Evolutionary conservation across 768 basidiomycete genomes (phyloP).

Genomic region (Inosperma sp.): DNA sequence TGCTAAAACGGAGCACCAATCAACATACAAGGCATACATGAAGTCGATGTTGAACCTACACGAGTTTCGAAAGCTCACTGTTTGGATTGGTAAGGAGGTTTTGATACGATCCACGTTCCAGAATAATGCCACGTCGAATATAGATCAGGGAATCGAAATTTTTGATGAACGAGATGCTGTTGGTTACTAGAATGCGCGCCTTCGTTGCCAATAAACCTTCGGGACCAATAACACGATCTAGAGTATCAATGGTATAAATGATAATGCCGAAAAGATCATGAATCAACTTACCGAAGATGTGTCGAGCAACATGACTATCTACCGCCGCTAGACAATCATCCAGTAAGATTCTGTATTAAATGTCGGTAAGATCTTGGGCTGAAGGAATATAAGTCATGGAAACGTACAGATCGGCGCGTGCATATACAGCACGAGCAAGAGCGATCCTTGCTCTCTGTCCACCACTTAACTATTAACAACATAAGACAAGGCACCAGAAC

Average conservation of each 20-base stretch:
- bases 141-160: constrained; percentile 73
- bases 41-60: constrained; percentile 44
- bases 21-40: not conserved
- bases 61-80: constrained; percentile 66
- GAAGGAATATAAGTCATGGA: not conserved
- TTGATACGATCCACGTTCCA: constrained; percentile 68
- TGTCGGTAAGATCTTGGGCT: constrained; percentile 3
- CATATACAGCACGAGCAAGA: constrained; percentile 86
- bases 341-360: constrained; percentile 53
- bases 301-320: constrained; percentile 83
- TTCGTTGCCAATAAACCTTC: constrained; percentile 77
- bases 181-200: constrained; percentile 82
- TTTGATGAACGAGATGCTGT: constrained; percentile 77
- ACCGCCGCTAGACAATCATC: constrained; percentile 89
- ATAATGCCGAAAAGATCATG: not conserved
- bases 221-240: constrained; percentile 85
- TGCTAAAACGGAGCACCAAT: constrained; percentile 32
- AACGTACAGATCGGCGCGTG: constrained; percentile 79
- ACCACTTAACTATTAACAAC: constrained; percentile 55
- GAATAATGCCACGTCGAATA: constrained; percentile 75
- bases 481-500: not conserved
- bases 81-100: constrained; percentile 55
- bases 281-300: constrained; percentile 62
- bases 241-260: not conserved
- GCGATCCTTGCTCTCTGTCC: constrained; percentile 82